phyloP scores from a whole-genome alignment of 2,329 filamentous ascomycete genomes.

The Myriosclerotinia duriaeana region DNA sequence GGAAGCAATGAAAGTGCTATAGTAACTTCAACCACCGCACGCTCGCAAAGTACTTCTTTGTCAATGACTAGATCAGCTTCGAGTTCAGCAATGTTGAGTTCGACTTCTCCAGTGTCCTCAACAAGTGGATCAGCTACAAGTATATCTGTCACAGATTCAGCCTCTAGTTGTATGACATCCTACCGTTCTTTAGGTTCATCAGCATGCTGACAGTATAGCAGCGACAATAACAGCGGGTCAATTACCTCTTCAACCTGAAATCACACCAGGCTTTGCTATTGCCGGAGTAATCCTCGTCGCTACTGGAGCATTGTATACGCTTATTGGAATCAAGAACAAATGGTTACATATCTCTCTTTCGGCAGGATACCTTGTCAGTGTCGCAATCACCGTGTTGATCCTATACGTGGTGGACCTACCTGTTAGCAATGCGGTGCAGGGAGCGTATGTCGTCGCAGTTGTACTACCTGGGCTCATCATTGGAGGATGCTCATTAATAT shows the following conservation, averaged over 20 bases:
- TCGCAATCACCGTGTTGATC: constrained; percentile 79
- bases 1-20: constrained; percentile 1
- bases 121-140: constrained; percentile 8
- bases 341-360: constrained; percentile 81
- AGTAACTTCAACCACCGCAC: background rate
- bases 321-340: constrained; percentile 81
- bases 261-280: constrained; percentile 81
- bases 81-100: constrained; percentile 13
- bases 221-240: constrained; percentile 44
- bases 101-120: background rate
- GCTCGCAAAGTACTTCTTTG: constrained; percentile 6
- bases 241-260: constrained; percentile 68
- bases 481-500: constrained; percentile 72
- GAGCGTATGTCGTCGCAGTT: constrained; percentile 79
- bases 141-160: background rate
- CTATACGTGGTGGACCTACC: constrained; percentile 85
- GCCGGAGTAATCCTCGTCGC: constrained; percentile 74
- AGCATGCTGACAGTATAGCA: constrained; percentile 25
- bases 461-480: constrained; percentile 71
- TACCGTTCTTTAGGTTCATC: background rate
- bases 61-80: constrained; percentile 7
- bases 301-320: constrained; percentile 66
- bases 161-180: constrained; percentile 18
- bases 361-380: constrained; percentile 66
- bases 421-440: constrained; percentile 73